Percentiles rank a stretch among this genome's conserved stretches.
Conservation (phyloP, 2,329 filamentous ascomycete genomes). For the Pseudogymnoascus sp. region DNA sequence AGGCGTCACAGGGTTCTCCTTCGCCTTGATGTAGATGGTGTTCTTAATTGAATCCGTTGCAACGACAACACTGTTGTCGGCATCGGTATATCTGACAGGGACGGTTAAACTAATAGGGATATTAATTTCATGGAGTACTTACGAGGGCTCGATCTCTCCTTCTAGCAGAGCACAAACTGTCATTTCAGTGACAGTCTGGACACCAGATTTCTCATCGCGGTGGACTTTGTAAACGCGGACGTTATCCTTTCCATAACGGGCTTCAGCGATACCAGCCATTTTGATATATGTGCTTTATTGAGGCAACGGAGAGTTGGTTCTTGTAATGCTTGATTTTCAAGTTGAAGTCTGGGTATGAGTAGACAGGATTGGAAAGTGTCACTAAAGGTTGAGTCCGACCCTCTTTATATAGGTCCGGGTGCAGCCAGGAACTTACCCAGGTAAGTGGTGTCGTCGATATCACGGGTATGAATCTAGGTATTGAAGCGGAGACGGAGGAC, state of each 20-base stretch:
- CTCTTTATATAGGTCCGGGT: conserved; percentile 8
- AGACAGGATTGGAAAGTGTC: background rate
- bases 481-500: conserved; percentile 3
- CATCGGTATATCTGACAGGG: conserved; percentile 66
- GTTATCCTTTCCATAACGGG: conserved; percentile 92
- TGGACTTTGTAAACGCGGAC: conserved; percentile 95
- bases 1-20: conserved; percentile 83
- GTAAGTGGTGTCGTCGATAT: conserved; percentile 7
- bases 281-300: conserved; percentile 15
- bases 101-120: conserved; percentile 14
- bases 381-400: background rate
- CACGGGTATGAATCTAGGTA: background rate
- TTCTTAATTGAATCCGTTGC: conserved; percentile 98
- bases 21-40: conserved; percentile 89
- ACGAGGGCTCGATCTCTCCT: conserved; percentile 81
- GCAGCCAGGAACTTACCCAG: background rate
- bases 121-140: conserved; percentile 29
- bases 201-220: conserved; percentile 63
- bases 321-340: background rate
- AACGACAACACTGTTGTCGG: conserved; percentile 91
- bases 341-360: background rate
- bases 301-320: background rate
- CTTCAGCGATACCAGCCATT: conserved; percentile 52
- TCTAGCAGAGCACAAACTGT: conserved; percentile 88
- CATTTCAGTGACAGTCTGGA: conserved; percentile 87